These are phyloP conservation scores for Lentinula boryana DNA, from an alignment of 768 basidiomycete species.

Conservation along the genomic window DNA sequence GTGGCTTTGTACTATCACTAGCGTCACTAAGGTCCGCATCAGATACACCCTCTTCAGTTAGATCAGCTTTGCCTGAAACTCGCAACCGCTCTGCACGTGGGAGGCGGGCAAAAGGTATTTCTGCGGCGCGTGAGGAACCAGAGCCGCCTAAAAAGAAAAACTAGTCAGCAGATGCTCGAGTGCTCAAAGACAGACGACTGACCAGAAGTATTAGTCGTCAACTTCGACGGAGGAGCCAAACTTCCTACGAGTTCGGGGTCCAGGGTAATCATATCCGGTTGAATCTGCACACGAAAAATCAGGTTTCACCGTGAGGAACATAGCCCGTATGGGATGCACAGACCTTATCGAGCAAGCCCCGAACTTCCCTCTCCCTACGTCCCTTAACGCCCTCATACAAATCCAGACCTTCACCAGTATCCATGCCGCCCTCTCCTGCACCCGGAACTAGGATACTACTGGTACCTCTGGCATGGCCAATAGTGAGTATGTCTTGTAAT, in stretches of 20 bases:
- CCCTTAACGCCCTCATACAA: constrained; percentile 85
- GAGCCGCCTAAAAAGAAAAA: not conserved
- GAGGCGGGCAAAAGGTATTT: constrained; percentile 63
- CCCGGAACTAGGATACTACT: constrained; percentile 89
- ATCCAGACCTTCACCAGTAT: constrained; percentile 81
- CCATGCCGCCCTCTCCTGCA: constrained; percentile 91
- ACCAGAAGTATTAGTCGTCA: constrained; percentile 33
- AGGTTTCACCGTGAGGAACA: not conserved
- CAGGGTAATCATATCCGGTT: constrained; percentile 87
- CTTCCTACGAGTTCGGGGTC: constrained; percentile 74
- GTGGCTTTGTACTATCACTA: constrained; percentile 19
- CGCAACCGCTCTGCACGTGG: constrained; percentile 74
- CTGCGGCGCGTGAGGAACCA: constrained; percentile 22
- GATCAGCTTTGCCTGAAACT: constrained; percentile 70
- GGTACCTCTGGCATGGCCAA: constrained; percentile 75
- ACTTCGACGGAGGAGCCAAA: constrained; percentile 53
- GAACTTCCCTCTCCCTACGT: constrained; percentile 86
- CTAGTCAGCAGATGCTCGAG: not conserved
- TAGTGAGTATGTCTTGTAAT: constrained; percentile 77
- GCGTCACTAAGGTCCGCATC: constrained; percentile 28
- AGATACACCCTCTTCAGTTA: constrained; percentile 43
- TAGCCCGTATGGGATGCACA: constrained; percentile 1
- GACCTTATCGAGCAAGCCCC: constrained; percentile 85
- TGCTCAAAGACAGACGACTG: constrained; percentile 17
- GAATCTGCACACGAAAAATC: constrained; percentile 46